Evolutionary conservation across 805 yeast genomes (phyloP).

Genomic region (Metschnikowia dekortorum): DNA sequence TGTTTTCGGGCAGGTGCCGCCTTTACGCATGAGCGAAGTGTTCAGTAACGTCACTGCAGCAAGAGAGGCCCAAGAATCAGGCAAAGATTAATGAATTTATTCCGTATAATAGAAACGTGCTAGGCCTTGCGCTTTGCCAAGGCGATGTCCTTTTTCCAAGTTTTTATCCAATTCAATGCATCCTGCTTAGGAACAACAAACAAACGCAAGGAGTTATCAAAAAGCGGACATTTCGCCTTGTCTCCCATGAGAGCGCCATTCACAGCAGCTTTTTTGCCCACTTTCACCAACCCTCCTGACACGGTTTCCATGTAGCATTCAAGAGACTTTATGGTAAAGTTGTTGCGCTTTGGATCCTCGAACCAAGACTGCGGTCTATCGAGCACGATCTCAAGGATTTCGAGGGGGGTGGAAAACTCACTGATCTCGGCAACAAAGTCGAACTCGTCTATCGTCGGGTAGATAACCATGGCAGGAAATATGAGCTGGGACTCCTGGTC

Average conservation of each 20-base stretch:
- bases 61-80: neutral
- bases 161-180: conserved; percentile 57
- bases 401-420: conserved; percentile 65
- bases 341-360: conserved; percentile 53
- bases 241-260: conserved; percentile 59
- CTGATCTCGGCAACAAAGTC: conserved; percentile 75
- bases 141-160: conserved; percentile 62
- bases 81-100: neutral
- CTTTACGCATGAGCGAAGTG: conserved; percentile 63
- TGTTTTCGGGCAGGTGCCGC: conserved; percentile 73
- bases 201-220: conserved; percentile 67
- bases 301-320: conserved; percentile 79
- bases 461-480: conserved; percentile 76
- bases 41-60: conserved; percentile 19
- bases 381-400: conserved; percentile 52
- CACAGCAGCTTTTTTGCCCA: conserved; percentile 71
- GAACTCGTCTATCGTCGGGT: conserved; percentile 80
- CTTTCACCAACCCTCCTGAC: conserved; percentile 79
- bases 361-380: conserved; percentile 70
- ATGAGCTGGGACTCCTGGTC: conserved; percentile 75
- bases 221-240: conserved; percentile 65
- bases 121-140: conserved; percentile 36
- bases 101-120: neutral
- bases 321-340: conserved; percentile 55
- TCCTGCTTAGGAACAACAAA: conserved; percentile 76